A percentile compares a stretch with the other conserved stretches of the same genome.
These are phyloP conservation scores for Solanum raphanifolium DNA, from an alignment of 257 asterid species.

Conservation along the genomic window DNA sequence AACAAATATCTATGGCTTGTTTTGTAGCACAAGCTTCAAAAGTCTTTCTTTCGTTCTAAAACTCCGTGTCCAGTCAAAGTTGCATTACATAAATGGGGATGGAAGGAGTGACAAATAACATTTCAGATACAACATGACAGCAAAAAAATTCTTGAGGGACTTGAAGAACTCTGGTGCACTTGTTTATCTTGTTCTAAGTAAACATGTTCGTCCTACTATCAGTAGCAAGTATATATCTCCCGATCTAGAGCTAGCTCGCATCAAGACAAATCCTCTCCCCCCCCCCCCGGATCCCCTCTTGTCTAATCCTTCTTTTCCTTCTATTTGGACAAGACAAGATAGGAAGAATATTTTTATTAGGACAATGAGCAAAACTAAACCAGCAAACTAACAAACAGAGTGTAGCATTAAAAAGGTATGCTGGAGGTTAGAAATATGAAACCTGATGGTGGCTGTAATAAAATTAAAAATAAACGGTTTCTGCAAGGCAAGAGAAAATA, in stretches of 20 bases:
- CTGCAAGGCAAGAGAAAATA: conserved; percentile 43
- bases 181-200: background rate
- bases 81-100: background rate
- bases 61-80: background rate
- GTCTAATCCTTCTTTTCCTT: background rate
- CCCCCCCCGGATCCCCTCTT: background rate
- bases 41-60: background rate
- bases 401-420: background rate
- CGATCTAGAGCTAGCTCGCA: background rate
- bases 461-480: conserved; percentile 40
- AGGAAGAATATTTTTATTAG: background rate
- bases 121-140: background rate
- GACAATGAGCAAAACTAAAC: background rate
- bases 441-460: conserved; percentile 61
- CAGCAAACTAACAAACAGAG: background rate
- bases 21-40: background rate
- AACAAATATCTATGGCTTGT: background rate
- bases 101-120: background rate
- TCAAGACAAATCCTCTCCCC: background rate
- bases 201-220: background rate
- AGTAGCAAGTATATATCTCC: background rate
- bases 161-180: background rate
- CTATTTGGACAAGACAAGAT: background rate
- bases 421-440: background rate
- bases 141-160: background rate